Conservation (phyloP, 495 filamentous ascomycete species). For the Xylaria longipes region DNA sequence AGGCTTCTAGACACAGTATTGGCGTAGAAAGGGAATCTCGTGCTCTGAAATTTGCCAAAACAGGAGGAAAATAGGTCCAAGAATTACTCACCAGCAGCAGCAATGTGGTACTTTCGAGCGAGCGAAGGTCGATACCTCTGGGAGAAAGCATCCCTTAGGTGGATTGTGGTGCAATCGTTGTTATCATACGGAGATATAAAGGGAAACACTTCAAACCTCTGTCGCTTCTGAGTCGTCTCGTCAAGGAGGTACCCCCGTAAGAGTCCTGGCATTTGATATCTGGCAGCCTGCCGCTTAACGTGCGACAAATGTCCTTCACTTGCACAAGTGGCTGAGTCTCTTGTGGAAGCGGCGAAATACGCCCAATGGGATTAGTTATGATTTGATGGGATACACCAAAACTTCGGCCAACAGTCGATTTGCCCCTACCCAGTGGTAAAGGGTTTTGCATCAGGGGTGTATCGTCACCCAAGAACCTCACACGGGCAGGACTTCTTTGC, state of each 20-base stretch:
- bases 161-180: not conserved
- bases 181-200: conserved; percentile 4
- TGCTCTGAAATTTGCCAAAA: not conserved
- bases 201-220: conserved; percentile 12
- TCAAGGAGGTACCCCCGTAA: conserved; percentile 16
- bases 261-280: not conserved
- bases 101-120: conserved; percentile 21
- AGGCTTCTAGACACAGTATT: not conserved
- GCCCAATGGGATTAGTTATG: not conserved
- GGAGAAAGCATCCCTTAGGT: conserved; percentile 14
- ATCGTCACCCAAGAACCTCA: conserved; percentile 7
- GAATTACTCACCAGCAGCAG: not conserved
- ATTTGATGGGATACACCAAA: conserved; percentile 1
- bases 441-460: not conserved
- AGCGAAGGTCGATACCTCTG: conserved; percentile 9
- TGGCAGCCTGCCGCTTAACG: not conserved
- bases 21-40: not conserved
- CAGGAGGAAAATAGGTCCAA: not conserved
- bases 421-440: not conserved
- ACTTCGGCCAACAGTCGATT: not conserved
- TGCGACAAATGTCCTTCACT: conserved; percentile 14
- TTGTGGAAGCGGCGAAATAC: not conserved
- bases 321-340: conserved; percentile 7
- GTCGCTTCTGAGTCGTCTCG: conserved; percentile 9
- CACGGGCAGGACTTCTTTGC: not conserved